Percentiles rank a stretch among this genome's conserved stretches.
Evolutionary conservation across 2,329 filamentous ascomycete species (phyloP).

Genomic region (Cladosporium sp.): DNA sequence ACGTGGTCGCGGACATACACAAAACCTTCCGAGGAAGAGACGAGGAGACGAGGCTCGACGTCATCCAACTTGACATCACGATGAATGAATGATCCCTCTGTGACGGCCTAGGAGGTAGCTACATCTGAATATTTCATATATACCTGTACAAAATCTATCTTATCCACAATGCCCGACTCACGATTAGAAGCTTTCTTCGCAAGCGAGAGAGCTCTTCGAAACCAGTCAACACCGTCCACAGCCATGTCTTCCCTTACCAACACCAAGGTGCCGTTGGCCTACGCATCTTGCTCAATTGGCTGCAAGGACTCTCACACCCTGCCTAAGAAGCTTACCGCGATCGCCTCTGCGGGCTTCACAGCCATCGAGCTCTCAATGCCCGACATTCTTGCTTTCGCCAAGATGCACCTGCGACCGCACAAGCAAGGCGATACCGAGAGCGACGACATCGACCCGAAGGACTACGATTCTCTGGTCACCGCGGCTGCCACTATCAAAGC

Average conservation of each 20-base stretch:
- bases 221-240: background rate
- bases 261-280: conserved; percentile 46
- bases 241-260: conserved; percentile 20
- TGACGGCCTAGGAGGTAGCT: background rate
- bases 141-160: background rate
- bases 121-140: background rate
- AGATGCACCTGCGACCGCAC: conserved; percentile 42
- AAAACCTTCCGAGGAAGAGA: conserved; percentile 1
- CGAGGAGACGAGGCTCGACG: background rate
- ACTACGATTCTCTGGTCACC: conserved; percentile 56
- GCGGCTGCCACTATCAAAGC: conserved; percentile 53
- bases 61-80: conserved; percentile 13
- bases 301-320: conserved; percentile 48
- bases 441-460: conserved; percentile 48
- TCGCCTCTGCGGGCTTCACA: conserved; percentile 61
- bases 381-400: conserved; percentile 63
- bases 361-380: conserved; percentile 73
- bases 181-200: conserved; percentile 15
- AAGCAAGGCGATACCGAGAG: conserved; percentile 12
- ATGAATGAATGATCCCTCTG: conserved; percentile 9
- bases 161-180: conserved; percentile 13
- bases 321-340: conserved; percentile 57
- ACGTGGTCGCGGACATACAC: background rate
- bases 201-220: conserved; percentile 7
- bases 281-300: conserved; percentile 55